Evolutionary conservation across 139 green algal genomes (phyloP), one percentile per base, ranked within the genome.

Genomic region (Auxenochlorella pyrenoidosa): DNA sequence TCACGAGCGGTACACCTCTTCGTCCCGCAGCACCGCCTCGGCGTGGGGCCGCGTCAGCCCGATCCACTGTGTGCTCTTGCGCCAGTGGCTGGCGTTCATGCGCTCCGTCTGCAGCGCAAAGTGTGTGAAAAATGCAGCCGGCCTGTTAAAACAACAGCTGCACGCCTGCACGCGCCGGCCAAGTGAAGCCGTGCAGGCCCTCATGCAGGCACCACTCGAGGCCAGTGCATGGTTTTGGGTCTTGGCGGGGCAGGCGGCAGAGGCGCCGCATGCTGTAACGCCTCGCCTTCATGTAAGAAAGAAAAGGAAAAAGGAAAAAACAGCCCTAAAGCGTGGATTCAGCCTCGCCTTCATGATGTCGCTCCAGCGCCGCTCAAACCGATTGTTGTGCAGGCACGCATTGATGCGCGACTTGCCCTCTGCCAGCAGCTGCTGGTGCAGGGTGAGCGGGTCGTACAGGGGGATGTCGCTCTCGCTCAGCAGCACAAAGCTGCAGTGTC

Each of bases 11-110:
- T 87, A 91, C 24, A 91, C 76, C 36, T 81, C 76, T 1, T 41
- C 32, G 79, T 91, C 88, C 13, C 60, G 28, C 34, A 91, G 59
- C n/a, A 89, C 83, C 40, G 81, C 34, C 43, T 76, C 22, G 10
- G 54, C 88, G 5, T 91, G 88, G 15, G 16, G 5, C 10, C 88
- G 75, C 68, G 73, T 84, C 75, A 91, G 44, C 30, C 36, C 72
- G 26, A 89, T 79, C 75, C 76, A 91, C 77, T 91, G 88, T 3
- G 38, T 73, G n/a, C 58, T 82, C 75, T 91, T 91, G 60, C 88
- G 86, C 88, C 88, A 88, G 58, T 85, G 65, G 18, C 34, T 38
- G 0, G 40, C 44, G 10, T 60, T 76, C 58, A 85, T 44, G 80
- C 41, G n/a, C 34, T 59, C 58, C 28, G 40, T 60, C 80, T 85